A percentile compares a stretch with the other conserved stretches of the same genome.
Conservation (phyloP, 2,329 filamentous ascomycete species). For the Pyrenochaeta sp. region DNA sequence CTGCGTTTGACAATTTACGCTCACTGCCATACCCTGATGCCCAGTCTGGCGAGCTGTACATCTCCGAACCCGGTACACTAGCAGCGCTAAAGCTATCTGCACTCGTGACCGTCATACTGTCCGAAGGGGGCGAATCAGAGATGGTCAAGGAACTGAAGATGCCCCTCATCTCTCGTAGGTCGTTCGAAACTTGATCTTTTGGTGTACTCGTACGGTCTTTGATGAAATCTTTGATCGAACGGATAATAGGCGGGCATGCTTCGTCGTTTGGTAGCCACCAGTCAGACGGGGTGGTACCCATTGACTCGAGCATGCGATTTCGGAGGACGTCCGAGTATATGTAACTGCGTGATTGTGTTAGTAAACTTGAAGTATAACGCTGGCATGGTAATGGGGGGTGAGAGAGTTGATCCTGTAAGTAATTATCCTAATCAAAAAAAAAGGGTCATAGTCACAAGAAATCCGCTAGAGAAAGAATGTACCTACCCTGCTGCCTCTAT, state of each 20-base stretch:
- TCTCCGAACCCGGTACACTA: conserved; percentile 25
- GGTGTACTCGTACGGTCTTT: conserved; percentile 72
- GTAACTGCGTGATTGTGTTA: conserved; percentile 66
- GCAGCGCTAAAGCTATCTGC: conserved; percentile 26
- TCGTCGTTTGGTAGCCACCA: conserved; percentile 94
- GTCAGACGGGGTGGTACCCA: conserved; percentile 74
- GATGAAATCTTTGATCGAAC: conserved; percentile 80
- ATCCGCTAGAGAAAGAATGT: background rate
- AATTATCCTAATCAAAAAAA: no score
- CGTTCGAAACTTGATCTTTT: conserved; percentile 64
- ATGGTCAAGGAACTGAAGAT: conserved; percentile 63
- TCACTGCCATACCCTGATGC: conserved; percentile 28
- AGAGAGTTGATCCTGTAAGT: no score
- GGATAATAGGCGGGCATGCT: conserved; percentile 75
- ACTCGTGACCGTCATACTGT: conserved; percentile 37
- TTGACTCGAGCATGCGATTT: conserved; percentile 76
- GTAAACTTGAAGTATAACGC: background rate
- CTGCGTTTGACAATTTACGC: conserved; percentile 26
- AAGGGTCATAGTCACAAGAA: no score
- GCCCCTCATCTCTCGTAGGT: conserved; percentile 76
- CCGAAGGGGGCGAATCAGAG: conserved; percentile 43
- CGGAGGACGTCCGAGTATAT: conserved; percentile 81
- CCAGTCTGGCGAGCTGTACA: conserved; percentile 38
- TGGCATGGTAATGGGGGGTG: background rate
- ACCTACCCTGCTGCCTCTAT: conserved; percentile 82